Percentiles rank a stretch among this genome's conserved stretches.
These are phyloP conservation scores for Plasmopara muralis DNA, from an alignment of 352 stramenopile species.

Conservation along the genomic window DNA sequence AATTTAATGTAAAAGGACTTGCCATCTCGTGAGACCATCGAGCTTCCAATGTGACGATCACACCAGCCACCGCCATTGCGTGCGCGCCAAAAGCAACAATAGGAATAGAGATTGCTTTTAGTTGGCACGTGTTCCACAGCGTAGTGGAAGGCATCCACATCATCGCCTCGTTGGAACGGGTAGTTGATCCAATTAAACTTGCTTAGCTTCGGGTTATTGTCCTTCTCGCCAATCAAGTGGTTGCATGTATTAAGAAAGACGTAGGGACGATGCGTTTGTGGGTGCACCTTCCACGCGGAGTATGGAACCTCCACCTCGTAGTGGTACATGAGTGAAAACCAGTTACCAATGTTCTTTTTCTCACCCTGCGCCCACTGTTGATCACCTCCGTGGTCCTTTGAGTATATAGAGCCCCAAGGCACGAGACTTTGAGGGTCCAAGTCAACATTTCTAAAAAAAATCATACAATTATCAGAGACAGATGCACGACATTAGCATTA, in stretches of 20 bases:
- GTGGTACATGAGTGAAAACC: constrained; percentile 89
- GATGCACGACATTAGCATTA: too few relatives aligned
- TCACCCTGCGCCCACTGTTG: constrained; percentile 80
- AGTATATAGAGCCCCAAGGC: constrained; percentile 67
- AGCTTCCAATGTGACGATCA: constrained; percentile 51
- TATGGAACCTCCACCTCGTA: constrained; percentile 53
- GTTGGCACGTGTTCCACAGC: constrained; percentile 77
- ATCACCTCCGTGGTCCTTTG: constrained; percentile 62
- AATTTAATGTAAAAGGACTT: constrained; percentile 59
- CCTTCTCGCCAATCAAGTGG: constrained; percentile 82
- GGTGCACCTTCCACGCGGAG: constrained; percentile 38
- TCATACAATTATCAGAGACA: too few relatives aligned
- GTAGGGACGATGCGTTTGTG: constrained; percentile 46
- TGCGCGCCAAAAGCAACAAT: constrained; percentile 64
- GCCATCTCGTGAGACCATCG: constrained; percentile 38
- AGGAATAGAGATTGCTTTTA: constrained; percentile 86
- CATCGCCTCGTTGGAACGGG: constrained; percentile 62
- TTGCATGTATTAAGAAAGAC: constrained; percentile 88
- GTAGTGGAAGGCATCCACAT: constrained; percentile 66
- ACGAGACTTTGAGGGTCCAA: constrained; percentile 30
- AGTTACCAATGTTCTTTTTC: constrained; percentile 74
- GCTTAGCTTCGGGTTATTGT: constrained; percentile 68
- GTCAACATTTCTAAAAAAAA: constrained; percentile 45
- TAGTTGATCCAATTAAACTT: constrained; percentile 84
- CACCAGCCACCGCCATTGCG: constrained; percentile 74